A percentile compares a stretch with the other conserved stretches of the same genome.
Conservation (phyloP, 331 rosid species). For the Quercus tomentella region DNA sequence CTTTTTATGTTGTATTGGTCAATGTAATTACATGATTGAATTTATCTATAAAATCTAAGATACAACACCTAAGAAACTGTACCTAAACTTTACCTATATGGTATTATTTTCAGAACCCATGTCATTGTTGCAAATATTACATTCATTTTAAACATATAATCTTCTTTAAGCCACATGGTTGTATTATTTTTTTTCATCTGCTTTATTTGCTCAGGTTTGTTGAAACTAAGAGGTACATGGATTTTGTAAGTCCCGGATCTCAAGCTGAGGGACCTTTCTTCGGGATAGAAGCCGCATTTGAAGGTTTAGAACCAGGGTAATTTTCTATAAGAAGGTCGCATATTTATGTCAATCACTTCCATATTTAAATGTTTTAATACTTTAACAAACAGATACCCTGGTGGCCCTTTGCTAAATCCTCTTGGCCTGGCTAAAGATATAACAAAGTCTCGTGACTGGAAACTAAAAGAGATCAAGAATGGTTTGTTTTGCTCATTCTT, state of each 20-base stretch:
- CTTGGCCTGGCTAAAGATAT: slow-evolving; percentile 85
- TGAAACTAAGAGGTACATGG: slow-evolving; percentile 92
- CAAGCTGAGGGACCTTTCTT: slow-evolving; percentile 85
- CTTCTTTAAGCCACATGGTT: neutral
- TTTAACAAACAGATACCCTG: slow-evolving; percentile 63
- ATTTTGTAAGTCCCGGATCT: slow-evolving; percentile 84
- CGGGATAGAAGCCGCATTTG: slow-evolving; percentile 69
- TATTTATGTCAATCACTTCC: neutral
- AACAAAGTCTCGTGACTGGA: slow-evolving; percentile 65
- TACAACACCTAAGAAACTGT: too few relatives aligned
- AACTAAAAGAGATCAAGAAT: slow-evolving; percentile 89
- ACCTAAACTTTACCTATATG: too few relatives aligned
- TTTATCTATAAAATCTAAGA: too few relatives aligned
- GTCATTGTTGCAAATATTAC: neutral
- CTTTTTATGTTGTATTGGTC: too few relatives aligned
- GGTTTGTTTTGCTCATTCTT: slow-evolving; percentile 37
- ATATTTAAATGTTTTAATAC: neutral
- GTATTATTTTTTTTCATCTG: neutral
- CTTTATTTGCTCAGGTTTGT: slow-evolving; percentile 52
- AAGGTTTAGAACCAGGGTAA: slow-evolving; percentile 95
- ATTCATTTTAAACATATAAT: neutral
- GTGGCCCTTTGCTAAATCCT: slow-evolving; percentile 83
- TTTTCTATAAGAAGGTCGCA: neutral
- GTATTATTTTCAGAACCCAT: neutral
- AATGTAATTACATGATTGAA: too few relatives aligned